These are phyloP conservation scores for Penicillium macrosclerotiorum DNA, from an alignment of 495 filamentous ascomycete species.

Conservation along the genomic window DNA sequence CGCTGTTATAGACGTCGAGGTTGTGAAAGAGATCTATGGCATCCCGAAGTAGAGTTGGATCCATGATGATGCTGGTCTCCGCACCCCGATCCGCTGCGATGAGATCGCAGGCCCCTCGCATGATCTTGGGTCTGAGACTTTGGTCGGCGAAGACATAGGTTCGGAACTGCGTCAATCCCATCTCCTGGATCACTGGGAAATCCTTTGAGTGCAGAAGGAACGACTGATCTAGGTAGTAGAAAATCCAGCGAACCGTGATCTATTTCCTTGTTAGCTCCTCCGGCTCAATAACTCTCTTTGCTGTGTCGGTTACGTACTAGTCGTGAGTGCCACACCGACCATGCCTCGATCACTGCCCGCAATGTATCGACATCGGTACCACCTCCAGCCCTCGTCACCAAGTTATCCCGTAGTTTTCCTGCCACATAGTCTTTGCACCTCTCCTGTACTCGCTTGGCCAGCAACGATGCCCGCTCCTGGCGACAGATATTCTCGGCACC, in stretches of 20 bases:
- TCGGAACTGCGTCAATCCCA: slow-evolving; percentile 58
- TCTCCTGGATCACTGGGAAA: slow-evolving; percentile 53
- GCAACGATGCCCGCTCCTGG: slow-evolving; percentile 61
- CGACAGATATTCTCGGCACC: slow-evolving; percentile 88
- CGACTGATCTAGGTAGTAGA: slow-evolving; percentile 88
- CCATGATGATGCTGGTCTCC: slow-evolving; percentile 26
- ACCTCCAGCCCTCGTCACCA: slow-evolving; percentile 49
- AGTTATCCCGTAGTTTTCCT: slow-evolving; percentile 50
- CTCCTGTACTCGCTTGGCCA: slow-evolving; percentile 60
- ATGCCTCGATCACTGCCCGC: slow-evolving; percentile 62
- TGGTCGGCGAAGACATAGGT: slow-evolving; percentile 53
- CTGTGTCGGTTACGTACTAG: slow-evolving; percentile 51
- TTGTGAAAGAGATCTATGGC: slow-evolving; percentile 77
- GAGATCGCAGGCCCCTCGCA: slow-evolving; percentile 73
- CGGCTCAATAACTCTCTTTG: slow-evolving; percentile 1
- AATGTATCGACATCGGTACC: slow-evolving; percentile 62
- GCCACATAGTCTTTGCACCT: slow-evolving; percentile 63
- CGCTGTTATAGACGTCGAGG: slow-evolving; percentile 69
- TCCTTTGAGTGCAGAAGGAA: slow-evolving; percentile 70
- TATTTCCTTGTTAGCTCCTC: slow-evolving; percentile 29
- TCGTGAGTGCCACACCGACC: slow-evolving; percentile 77
- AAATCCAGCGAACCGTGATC: slow-evolving; percentile 77
- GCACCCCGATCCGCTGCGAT: slow-evolving; percentile 69
- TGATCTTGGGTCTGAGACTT: slow-evolving; percentile 50
- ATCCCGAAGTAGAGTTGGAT: slow-evolving; percentile 62